Percentiles rank a stretch among this genome's conserved stretches.
These are phyloP conservation scores for Acacia melanoxylon DNA, from an alignment of 306 rosid species.

Conservation along the genomic window DNA sequence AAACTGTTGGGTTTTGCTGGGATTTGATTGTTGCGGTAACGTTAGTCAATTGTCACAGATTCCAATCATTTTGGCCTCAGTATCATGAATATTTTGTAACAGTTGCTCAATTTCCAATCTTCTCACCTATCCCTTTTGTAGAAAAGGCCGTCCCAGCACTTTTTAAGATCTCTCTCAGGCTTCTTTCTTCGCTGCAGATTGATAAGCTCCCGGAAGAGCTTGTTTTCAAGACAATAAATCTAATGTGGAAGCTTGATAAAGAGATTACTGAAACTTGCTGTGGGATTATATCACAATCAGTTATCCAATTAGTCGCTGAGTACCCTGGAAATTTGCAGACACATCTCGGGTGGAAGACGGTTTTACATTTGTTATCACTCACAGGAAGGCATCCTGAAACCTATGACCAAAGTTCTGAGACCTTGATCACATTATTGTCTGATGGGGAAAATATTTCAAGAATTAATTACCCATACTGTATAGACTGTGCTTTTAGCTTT, in stretches of 20 bases:
- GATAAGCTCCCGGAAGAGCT: constrained; percentile 72
- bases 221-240: constrained; percentile 81
- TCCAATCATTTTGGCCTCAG: constrained; percentile 70
- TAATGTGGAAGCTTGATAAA: constrained; percentile 93
- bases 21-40: constrained; percentile 67
- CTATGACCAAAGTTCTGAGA: constrained; percentile 70
- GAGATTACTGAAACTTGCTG: constrained; percentile 75
- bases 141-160: constrained; percentile 73
- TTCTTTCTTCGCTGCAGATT: constrained; percentile 49
- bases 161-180: constrained; percentile 60
- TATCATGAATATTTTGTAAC: constrained; percentile 68
- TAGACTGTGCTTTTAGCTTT: constrained; percentile 78
- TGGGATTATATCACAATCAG: constrained; percentile 53
- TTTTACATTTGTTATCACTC: constrained; percentile 68
- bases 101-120: constrained; percentile 81
- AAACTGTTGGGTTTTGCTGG: constrained; percentile 91
- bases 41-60: constrained; percentile 57
- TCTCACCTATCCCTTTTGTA: constrained; percentile 83
- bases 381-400: constrained; percentile 70
- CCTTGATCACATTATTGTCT: constrained; percentile 63
- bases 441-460: constrained; percentile 51
- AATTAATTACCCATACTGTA: constrained; percentile 57
- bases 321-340: constrained; percentile 75
- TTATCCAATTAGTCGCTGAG: constrained; percentile 57
- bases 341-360: constrained; percentile 78